phyloP scores from a whole-genome alignment of 345 rosid species.

The Tarenaya hassleriana region DNA sequence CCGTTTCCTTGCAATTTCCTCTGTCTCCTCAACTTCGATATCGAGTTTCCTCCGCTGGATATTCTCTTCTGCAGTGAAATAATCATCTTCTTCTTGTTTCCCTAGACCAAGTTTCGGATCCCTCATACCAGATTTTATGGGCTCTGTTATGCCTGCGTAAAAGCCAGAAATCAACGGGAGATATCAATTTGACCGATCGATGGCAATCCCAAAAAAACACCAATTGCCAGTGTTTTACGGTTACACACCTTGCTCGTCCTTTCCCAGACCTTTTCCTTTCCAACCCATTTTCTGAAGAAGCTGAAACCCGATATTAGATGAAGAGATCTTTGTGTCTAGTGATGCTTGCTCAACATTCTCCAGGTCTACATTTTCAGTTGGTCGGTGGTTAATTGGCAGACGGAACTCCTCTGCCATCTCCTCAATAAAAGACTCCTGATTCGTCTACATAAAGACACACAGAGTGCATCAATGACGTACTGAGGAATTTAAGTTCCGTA shows the following conservation, averaged over 20 bases:
- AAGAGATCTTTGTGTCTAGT: conserved; percentile 62
- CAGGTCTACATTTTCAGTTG: conserved; percentile 73
- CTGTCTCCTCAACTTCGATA: conserved; percentile 84
- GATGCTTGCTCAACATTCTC: conserved; percentile 93
- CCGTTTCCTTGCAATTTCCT: conserved; percentile 82
- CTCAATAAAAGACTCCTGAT: conserved; percentile 58
- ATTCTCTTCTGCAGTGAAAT: conserved; percentile 88
- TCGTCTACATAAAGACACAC: conserved; percentile 24
- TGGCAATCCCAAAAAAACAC: not conserved
- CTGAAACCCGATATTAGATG: conserved; percentile 86
- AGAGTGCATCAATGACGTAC: not conserved
- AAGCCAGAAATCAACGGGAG: not conserved
- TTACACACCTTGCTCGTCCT: conserved; percentile 77
- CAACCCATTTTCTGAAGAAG: conserved; percentile 99
- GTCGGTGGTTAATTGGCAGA: conserved; percentile 65
- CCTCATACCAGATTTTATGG: conserved; percentile 89
- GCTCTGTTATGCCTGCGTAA: conserved; percentile 70
- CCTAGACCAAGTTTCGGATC: conserved; percentile 91
- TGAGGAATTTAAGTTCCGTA: too few relatives aligned
- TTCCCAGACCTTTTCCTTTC: conserved; percentile 97
- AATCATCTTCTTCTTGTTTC: conserved; percentile 97
- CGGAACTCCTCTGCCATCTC: conserved; percentile 67
- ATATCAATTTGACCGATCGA: conserved; percentile 1
- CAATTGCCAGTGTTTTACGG: not conserved
- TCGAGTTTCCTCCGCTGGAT: conserved; percentile 88